A percentile compares a stretch with the other conserved stretches of the same genome.
Evolutionary conservation across 805 yeast species (phyloP).

Genomic region (Monosporozyma yasuniensis): DNA sequence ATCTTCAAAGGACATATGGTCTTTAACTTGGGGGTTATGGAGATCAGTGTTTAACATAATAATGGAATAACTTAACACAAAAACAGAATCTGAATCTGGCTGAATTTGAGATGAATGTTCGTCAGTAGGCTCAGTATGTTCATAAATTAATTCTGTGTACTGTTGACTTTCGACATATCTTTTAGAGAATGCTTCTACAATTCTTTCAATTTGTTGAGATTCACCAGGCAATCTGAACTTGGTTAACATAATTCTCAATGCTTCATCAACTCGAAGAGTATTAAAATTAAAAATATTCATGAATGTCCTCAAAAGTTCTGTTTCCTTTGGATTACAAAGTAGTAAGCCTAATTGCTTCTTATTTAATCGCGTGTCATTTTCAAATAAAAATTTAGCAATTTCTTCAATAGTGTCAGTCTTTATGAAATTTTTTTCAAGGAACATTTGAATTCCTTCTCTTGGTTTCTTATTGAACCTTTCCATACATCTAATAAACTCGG

Average conservation of each 20-base stretch:
- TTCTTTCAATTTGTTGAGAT: conserved; percentile 90
- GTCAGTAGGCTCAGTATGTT: conserved; percentile 16
- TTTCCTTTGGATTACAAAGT: conserved; percentile 66
- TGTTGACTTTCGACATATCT: conserved; percentile 63
- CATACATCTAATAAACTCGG: conserved; percentile 67
- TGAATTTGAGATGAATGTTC: conserved; percentile 39
- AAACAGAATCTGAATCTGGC: conserved; percentile 80
- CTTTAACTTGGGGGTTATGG: conserved; percentile 85
- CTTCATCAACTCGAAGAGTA: conserved; percentile 83
- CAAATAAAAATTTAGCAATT: conserved; percentile 67
- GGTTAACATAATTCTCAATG: conserved; percentile 69
- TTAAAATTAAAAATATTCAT: conserved; percentile 65
- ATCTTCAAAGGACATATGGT: conserved; percentile 81
- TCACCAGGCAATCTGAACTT: conserved; percentile 94
- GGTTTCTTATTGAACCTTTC: conserved; percentile 71
- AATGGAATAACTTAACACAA: conserved; percentile 81
- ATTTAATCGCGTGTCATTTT: conserved; percentile 71
- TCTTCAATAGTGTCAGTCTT: conserved; percentile 41
- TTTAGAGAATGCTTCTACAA: conserved; percentile 77
- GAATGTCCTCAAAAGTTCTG: conserved; percentile 51
- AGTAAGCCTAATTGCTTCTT: conserved; percentile 82
- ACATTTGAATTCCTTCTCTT: conserved; percentile 55
- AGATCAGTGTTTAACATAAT: conserved; percentile 91
- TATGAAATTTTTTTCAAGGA: conserved; percentile 59
- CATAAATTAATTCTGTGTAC: conserved; percentile 12